A percentile compares a stretch with the other conserved stretches of the same genome.
These are phyloP conservation scores for Trichoderma sp. DNA, from an alignment of 2,329 filamentous ascomycete species.

Conservation along the genomic window DNA sequence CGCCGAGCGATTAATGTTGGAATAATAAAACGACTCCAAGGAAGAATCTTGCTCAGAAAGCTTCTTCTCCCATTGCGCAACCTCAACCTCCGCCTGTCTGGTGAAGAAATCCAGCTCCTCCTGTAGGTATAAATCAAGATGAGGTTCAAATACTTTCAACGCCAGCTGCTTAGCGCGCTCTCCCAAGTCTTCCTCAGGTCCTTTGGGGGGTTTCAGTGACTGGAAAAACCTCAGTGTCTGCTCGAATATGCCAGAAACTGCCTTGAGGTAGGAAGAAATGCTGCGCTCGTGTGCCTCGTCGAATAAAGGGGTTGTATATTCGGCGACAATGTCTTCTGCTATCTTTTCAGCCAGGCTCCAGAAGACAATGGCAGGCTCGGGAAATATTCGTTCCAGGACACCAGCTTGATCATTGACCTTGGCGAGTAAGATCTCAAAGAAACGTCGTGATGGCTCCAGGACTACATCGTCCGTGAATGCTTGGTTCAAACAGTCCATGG, in stretches of 20 bases:
- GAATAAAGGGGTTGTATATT: constrained; percentile 83
- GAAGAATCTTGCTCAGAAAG: constrained; percentile 88
- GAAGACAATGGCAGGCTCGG: constrained; percentile 70
- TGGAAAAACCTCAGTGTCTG: constrained; percentile 79
- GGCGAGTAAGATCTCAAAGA: constrained; percentile 74
- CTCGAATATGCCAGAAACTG: constrained; percentile 84
- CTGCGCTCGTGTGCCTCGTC: constrained; percentile 82
- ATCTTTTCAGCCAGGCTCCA: constrained; percentile 81
- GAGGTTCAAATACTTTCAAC: constrained; percentile 80
- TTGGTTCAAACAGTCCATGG: constrained; percentile 80
- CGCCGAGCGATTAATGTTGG: constrained; percentile 88
- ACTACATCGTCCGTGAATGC: constrained; percentile 68
- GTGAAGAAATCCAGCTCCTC: constrained; percentile 90
- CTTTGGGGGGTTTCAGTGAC: constrained; percentile 69
- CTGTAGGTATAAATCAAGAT: constrained; percentile 89
- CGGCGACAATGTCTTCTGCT: constrained; percentile 80
- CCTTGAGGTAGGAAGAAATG: constrained; percentile 78
- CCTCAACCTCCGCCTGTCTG: constrained; percentile 73
- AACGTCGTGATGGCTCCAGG: constrained; percentile 77
- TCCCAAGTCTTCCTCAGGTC: constrained; percentile 62
- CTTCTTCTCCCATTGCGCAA: constrained; percentile 87
- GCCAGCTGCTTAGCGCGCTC: constrained; percentile 70
- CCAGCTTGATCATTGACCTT: constrained; percentile 82
- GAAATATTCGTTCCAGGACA: constrained; percentile 83
- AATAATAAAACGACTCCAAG: constrained; percentile 94